Conservation (phyloP, 2,329 filamentous ascomycete genomes). For the Sordariomycetes sp. region DNA sequence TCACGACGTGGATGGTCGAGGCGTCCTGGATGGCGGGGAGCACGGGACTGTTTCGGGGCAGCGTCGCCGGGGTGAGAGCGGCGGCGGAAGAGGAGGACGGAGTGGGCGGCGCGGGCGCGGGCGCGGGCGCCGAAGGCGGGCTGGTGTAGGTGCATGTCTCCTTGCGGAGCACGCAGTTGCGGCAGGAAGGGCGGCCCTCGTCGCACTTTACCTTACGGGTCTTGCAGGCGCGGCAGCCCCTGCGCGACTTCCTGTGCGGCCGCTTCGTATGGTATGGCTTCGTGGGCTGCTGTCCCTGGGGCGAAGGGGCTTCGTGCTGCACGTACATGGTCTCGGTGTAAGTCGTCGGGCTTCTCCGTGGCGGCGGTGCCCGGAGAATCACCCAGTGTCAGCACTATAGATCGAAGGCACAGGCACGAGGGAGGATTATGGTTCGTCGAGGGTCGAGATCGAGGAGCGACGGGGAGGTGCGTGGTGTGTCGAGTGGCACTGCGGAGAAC, state of each 20-base stretch:
- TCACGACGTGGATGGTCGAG: neutral
- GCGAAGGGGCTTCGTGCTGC: neutral
- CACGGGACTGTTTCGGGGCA: too few species aligned
- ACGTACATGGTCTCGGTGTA: neutral
- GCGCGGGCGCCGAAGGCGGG: constrained; percentile 7
- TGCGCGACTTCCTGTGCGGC: constrained; percentile 40
- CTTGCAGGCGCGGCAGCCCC: constrained; percentile 41
- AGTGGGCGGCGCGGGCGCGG: neutral
- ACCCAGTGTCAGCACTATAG: too few species aligned
- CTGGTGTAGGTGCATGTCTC: constrained; percentile 32
- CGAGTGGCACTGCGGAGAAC: too few species aligned
- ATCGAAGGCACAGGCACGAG: too few species aligned
- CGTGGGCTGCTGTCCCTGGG: neutral
- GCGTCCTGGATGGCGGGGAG: too few species aligned
- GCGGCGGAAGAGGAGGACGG: neutral
- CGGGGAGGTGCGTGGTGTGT: too few species aligned
- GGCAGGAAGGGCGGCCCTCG: constrained; percentile 34
- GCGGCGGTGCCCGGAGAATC: too few species aligned
- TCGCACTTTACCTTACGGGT: constrained; percentile 41
- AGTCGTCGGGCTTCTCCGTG: neutral
- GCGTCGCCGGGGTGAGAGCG: constrained; percentile 4
- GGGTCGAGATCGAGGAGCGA: too few species aligned
- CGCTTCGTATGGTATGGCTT: constrained; percentile 28
- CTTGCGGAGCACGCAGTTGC: constrained; percentile 31
- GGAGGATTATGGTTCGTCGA: too few species aligned